phyloP scores from a whole-genome alignment of 2,329 filamentous ascomycete genomes.

The Cytospora chrysosperma region DNA sequence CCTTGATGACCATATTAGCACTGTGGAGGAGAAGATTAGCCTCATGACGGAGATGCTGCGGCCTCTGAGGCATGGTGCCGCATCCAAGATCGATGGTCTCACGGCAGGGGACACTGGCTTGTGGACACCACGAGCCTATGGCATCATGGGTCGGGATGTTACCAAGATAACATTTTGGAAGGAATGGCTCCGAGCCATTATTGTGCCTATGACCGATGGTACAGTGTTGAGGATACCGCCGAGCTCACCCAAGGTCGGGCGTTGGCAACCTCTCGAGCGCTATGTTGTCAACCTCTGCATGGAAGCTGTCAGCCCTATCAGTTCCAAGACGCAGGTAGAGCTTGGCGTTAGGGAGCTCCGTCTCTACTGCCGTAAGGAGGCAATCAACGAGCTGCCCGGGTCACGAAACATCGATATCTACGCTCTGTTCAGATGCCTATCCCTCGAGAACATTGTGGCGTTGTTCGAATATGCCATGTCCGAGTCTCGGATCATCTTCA shows the following conservation, averaged over 20 bases:
- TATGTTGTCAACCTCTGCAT: slow-evolving; percentile 97
- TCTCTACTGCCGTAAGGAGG: slow-evolving; percentile 90
- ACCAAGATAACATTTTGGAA: slow-evolving; percentile 94
- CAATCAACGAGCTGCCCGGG: slow-evolving; percentile 86
- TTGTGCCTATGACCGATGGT: slow-evolving; percentile 95
- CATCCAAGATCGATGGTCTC: slow-evolving; percentile 94
- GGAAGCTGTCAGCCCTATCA: slow-evolving; percentile 87
- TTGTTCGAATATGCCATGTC: slow-evolving; percentile 91
- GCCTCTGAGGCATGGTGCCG: slow-evolving; percentile 88
- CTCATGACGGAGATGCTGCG: slow-evolving; percentile 95
- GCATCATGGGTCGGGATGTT: slow-evolving; percentile 81
- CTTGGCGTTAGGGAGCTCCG: slow-evolving; percentile 84
- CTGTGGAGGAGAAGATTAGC: slow-evolving; percentile 94
- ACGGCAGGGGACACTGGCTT: slow-evolving; percentile 94
- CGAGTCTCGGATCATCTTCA: slow-evolving; percentile 92
- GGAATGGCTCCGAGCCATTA: slow-evolving; percentile 90
- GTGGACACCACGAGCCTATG: slow-evolving; percentile 93
- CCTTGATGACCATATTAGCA: slow-evolving; percentile 90
- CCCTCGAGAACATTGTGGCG: slow-evolving; percentile 86
- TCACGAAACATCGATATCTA: slow-evolving; percentile 91
- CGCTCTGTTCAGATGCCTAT: slow-evolving; percentile 84
- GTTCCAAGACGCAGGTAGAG: slow-evolving; percentile 94
- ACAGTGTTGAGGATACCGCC: slow-evolving; percentile 77
- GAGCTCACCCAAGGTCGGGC: slow-evolving; percentile 84
- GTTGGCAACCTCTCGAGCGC: slow-evolving; percentile 94